Evolutionary conservation across 2,329 filamentous ascomycete genomes (phyloP), one percentile per base, ranked within the genome.

Genomic region (Cladosporium sp.): DNA sequence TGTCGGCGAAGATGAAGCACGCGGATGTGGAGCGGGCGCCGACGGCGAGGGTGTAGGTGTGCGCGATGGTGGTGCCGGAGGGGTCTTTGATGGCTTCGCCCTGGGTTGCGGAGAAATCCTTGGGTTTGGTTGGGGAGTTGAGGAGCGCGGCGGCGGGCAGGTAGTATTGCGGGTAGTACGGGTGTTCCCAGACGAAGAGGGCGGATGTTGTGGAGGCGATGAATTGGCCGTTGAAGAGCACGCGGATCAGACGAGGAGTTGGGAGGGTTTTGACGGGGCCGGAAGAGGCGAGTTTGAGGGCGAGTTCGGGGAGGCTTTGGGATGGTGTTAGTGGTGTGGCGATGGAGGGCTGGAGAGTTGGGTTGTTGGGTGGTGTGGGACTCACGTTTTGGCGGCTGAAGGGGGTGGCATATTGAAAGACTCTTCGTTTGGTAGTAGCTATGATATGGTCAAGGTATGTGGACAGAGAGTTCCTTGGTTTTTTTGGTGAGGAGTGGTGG

Each of bases 151-250:
- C 38, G 19, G 34, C 28, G 2, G 66, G 64, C 8, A 69, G 45
- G 59, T 68, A 69, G 56, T 64, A 72, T 22, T 77, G 69, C 1
- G 76, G 77, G 59, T 77, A 80, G 51, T 64, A 71, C 1, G 71
- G 68, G 54, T 80, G 75, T 58, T 72, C 68, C 68, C 68, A 71
- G 14, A 71, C 68, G 54, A 64, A 66, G 13, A 58, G 33, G 11
- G 68, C 66, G 18, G 54, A 44, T 9, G 65, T 69, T 9, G 67
- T 70, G 40, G 64, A 59, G 54, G 65, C 55, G 42, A 72, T 64
- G 59, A 66, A 70, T 16, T 44, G 41, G 49, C 63, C 63, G 50
- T 62, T 61, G 60, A 64, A 63, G 19, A 69, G 59, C 34, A 66
- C 49, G 38, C 67, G 62, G 32, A 72, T 58, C 9, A 63, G 57